Evolutionary conservation across 192 early-diverging fungal species (phyloP).

Genomic region (Umbelopsis sp.): DNA sequence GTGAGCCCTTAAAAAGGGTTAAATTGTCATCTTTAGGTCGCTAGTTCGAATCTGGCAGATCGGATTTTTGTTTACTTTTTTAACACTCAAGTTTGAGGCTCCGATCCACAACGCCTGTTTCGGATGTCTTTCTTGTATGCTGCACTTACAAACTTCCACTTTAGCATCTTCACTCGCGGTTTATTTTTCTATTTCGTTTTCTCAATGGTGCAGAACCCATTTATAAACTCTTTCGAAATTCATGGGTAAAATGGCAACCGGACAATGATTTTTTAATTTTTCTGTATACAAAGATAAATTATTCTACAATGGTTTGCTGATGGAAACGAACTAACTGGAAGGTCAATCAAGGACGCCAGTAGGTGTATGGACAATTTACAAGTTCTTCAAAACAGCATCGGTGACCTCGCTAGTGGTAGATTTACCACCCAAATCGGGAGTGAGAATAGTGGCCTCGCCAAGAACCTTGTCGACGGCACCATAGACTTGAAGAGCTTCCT

Average conservation of each 20-base stretch:
- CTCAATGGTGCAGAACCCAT: too few species aligned
- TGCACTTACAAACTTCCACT: too few species aligned
- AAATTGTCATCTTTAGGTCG: conserved; percentile 16
- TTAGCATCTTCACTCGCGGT: too few species aligned
- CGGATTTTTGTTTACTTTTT: not conserved
- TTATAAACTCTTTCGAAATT: too few species aligned
- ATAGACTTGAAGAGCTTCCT: conserved; percentile 78
- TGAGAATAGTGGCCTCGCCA: conserved; percentile 60
- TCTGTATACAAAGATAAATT: conserved; percentile 8
- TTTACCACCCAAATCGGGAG: conserved; percentile 89
- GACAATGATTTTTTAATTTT: conserved; percentile 1
- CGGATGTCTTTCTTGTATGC: too few species aligned
- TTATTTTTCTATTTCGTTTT: too few species aligned
- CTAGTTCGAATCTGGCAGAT: conserved; percentile 17
- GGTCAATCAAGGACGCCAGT: too few species aligned
- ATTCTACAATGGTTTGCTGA: conserved; percentile 17
- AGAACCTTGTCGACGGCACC: conserved; percentile 84
- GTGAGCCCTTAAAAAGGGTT: not conserved
- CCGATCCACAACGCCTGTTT: too few species aligned
- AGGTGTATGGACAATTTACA: conserved; percentile 35
- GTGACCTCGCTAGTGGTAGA: conserved; percentile 83
- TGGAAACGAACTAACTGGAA: not conserved
- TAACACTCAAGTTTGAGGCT: too few species aligned
- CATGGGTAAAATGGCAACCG: not conserved
- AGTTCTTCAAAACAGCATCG: conserved; percentile 74